Base-by-base conservation (phyloP, 2,329 filamentous ascomycete species). In the Epichloe gansuensis region DNA sequence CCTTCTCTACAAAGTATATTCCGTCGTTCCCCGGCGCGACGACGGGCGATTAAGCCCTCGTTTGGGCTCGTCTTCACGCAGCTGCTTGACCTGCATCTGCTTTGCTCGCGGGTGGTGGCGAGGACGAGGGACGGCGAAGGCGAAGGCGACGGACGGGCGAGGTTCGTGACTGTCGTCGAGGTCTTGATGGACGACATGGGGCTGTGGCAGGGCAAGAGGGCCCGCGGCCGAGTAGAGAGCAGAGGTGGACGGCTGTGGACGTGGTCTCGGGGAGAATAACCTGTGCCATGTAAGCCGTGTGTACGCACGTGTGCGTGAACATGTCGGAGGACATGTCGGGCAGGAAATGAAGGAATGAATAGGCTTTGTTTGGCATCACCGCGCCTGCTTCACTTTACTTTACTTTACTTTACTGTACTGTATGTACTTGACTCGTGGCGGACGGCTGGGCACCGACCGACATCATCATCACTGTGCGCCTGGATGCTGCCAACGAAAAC, bases 61-160 rank as follows among this genome's bases (percentile, higher is more conserved):
- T 81, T 80, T 52, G 80, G 80, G 5, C 66, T 72, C 13, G 70
- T 77, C 4, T 83, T 83, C 56, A 59, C 72, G 5, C 74, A 78
- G 62, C 68, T 82, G 43, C 65, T 80, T 0, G 73, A 80, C 46
- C 50, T 82, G 17, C 78, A 82, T 55, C 57, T 83, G 5, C 65
- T 83, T 3, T 72, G 75, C 54, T 75, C 72, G 4, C 61, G 61
- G 3, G 55, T 78, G 3, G 55, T 78, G 1, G 73, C 76, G 25
- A 66, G 68, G 43, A 62, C 61, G 4, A 62, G 60, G 15, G 25
- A 28, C 5, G 28, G 15, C 3, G 28, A 31, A 13, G 17, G 13
- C 38, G 5, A 23, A 5, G 7, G 15, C 4, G 3, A 13, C 28
- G 8, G 13, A 11, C 17, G 44, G 11, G 34, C 42, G 25, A 55